Conservation (phyloP, 345 rosid species). For the Pistacia integerrima region DNA sequence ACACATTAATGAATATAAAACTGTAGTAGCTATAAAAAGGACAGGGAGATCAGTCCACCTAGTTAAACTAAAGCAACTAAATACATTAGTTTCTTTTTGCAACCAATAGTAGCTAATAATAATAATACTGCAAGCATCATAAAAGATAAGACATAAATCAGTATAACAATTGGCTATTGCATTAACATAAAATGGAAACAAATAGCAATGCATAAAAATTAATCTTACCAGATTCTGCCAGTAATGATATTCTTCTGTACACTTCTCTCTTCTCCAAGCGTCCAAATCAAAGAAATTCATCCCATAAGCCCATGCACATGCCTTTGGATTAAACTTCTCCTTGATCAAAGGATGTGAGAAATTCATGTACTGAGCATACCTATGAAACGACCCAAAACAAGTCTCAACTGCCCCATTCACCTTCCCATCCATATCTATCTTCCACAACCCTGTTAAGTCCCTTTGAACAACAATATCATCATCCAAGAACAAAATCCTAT, state of each 20-base stretch:
- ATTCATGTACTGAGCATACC: constrained; percentile 97
- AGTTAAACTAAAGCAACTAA: neutral
- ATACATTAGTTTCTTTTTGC: no score
- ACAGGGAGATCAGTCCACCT: neutral
- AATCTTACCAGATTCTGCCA: constrained; percentile 91
- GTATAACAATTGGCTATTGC: constrained; percentile 1
- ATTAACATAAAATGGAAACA: neutral
- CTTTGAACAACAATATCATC: constrained; percentile 97
- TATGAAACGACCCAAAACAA: constrained; percentile 95
- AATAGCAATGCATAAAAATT: constrained; percentile 7
- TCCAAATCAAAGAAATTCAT: constrained; percentile 99
- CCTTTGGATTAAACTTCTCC: constrained; percentile 94
- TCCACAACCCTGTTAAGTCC: constrained; percentile 94
- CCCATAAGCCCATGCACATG: constrained; percentile 98
- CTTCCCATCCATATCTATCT: constrained; percentile 95
- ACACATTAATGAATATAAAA: neutral
- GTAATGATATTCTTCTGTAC: constrained; percentile 98
- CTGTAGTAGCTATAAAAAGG: no score
- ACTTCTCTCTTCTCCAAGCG: constrained; percentile 98
- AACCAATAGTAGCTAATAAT: no score
- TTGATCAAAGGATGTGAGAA: constrained; percentile 95
- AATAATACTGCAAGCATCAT: neutral
- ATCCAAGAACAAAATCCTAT: constrained; percentile 84
- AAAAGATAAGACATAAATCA: neutral
- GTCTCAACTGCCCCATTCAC: constrained; percentile 99